These are phyloP conservation scores for Saitozyma podzolica DNA, from an alignment of 768 basidiomycete species.

Conservation along the genomic window DNA sequence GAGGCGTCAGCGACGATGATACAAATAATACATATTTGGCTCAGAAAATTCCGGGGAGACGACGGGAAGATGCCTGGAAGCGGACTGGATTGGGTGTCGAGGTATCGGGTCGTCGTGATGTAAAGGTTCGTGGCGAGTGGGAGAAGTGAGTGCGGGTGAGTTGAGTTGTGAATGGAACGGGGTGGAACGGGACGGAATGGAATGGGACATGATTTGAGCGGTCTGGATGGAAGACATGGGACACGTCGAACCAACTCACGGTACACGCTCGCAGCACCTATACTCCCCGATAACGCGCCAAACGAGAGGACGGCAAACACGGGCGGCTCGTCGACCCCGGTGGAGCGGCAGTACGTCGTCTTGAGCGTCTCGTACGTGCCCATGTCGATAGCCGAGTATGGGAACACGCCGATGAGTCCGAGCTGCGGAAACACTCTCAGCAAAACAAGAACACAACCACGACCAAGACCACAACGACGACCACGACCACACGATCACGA, in stretches of 20 bases:
- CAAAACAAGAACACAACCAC: neutral
- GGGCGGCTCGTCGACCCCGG: slow-evolving; percentile 84
- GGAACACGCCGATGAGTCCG: slow-evolving; percentile 93
- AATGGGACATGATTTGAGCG: neutral
- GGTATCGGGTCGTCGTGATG: too few species aligned
- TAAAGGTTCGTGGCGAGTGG: neutral
- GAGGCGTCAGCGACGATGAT: neutral
- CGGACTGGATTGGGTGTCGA: neutral
- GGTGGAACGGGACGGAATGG: neutral
- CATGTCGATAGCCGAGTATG: slow-evolving; percentile 85
- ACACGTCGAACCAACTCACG: slow-evolving; percentile 51
- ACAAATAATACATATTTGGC: slow-evolving; percentile 1
- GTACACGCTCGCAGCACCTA: slow-evolving; percentile 87
- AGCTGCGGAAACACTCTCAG: slow-evolving; percentile 61
- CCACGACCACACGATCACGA: too few species aligned
- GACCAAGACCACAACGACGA: too few species aligned
- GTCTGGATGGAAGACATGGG: neutral
- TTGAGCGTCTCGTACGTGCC: slow-evolving; percentile 92
- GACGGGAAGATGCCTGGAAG: too few species aligned
- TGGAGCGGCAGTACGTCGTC: slow-evolving; percentile 80
- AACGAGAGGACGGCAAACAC: slow-evolving; percentile 83
- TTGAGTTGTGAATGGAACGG: neutral
- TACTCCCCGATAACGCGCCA: slow-evolving; percentile 87
- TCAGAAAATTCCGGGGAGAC: too few species aligned
- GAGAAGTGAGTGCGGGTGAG: neutral